These are phyloP conservation scores for Pestalotiopsis sp. DNA, from an alignment of 2,329 filamentous ascomycete species.

Conservation along the genomic window DNA sequence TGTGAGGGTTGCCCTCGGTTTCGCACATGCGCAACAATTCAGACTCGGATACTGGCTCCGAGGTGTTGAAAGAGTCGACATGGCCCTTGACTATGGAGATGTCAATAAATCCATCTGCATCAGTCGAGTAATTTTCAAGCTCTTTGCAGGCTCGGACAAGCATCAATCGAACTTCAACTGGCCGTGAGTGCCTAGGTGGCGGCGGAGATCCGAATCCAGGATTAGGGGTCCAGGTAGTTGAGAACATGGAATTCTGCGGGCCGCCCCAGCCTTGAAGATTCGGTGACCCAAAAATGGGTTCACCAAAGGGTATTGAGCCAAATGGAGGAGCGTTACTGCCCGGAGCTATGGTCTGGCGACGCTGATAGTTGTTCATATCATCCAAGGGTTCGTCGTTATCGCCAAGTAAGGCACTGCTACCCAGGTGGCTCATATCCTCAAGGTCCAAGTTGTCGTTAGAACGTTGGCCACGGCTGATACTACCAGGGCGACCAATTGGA, in stretches of 20 bases:
- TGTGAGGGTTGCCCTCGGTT: constrained; percentile 82
- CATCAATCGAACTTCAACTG: constrained; percentile 70
- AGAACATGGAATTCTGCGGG: constrained; percentile 35
- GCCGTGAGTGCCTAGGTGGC: constrained; percentile 57
- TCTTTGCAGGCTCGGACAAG: constrained; percentile 79
- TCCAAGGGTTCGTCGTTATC: constrained; percentile 66
- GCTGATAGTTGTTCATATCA: constrained; percentile 36
- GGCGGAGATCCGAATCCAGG: constrained; percentile 32
- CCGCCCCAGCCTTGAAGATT: constrained; percentile 40
- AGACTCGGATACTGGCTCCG: constrained; percentile 49
- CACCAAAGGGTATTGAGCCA: constrained; percentile 42
- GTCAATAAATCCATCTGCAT: constrained; percentile 68
- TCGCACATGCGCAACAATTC: constrained; percentile 87
- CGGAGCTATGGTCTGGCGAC: constrained; percentile 55
- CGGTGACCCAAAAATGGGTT: constrained; percentile 38
- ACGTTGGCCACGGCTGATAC: constrained; percentile 60
- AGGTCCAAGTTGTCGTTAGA: constrained; percentile 51
- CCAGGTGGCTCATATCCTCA: constrained; percentile 79
- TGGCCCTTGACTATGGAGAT: constrained; percentile 68
- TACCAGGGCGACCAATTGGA: constrained; percentile 86
- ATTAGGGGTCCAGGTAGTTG: constrained; percentile 39
- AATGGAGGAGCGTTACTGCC: constrained; percentile 46
- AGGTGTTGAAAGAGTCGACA: constrained; percentile 57
- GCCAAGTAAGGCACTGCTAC: constrained; percentile 85
- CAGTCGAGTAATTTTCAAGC: constrained; percentile 45